Evolutionary conservation across 768 basidiomycete species (phyloP).

Genomic region (Fomitopsis pulvina): DNA sequence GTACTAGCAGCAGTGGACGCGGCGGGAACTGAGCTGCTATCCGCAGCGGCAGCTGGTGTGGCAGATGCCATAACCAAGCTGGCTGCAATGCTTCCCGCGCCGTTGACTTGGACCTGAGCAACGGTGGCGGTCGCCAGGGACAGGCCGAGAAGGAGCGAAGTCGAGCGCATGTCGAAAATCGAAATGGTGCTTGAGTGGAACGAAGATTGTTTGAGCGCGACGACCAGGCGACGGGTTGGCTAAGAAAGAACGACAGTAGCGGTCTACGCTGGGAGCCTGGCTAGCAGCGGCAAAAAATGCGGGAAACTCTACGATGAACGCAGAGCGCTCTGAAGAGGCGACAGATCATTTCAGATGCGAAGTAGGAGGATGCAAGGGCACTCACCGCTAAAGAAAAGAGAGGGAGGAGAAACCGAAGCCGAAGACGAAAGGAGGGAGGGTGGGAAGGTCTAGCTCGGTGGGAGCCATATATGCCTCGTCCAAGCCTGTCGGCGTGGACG

Average conservation of each 20-base stretch:
- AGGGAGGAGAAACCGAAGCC: constrained; percentile 28
- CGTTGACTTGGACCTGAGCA: constrained; percentile 48
- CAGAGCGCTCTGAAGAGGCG: constrained; percentile 34
- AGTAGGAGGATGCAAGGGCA: constrained; percentile 6
- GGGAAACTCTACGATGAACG: constrained; percentile 34
- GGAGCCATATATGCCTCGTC: constrained; percentile 28
- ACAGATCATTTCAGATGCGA: background rate
- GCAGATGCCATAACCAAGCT: constrained; percentile 15
- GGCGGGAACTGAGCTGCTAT: constrained; percentile 26
- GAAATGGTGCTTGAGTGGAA: constrained; percentile 30
- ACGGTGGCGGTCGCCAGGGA: constrained; percentile 50
- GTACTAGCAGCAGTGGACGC: constrained; percentile 24
- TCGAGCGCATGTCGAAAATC: constrained; percentile 53
- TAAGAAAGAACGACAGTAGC: constrained; percentile 40
- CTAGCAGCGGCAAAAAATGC: constrained; percentile 50
- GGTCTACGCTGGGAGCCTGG: constrained; percentile 71
- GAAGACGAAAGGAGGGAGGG: constrained; percentile 29
- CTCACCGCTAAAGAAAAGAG: constrained; percentile 35
- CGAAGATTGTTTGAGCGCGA: constrained; percentile 20
- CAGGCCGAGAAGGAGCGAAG: constrained; percentile 42
- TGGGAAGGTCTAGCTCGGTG: constrained; percentile 20
- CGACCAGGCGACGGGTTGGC: constrained; percentile 25
- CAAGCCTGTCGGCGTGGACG: background rate
- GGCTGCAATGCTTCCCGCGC: constrained; percentile 24
- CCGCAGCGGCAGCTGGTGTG: constrained; percentile 24